phyloP scores from a whole-genome alignment of 139 green algal species.

The Nannochloris sp. region DNA sequence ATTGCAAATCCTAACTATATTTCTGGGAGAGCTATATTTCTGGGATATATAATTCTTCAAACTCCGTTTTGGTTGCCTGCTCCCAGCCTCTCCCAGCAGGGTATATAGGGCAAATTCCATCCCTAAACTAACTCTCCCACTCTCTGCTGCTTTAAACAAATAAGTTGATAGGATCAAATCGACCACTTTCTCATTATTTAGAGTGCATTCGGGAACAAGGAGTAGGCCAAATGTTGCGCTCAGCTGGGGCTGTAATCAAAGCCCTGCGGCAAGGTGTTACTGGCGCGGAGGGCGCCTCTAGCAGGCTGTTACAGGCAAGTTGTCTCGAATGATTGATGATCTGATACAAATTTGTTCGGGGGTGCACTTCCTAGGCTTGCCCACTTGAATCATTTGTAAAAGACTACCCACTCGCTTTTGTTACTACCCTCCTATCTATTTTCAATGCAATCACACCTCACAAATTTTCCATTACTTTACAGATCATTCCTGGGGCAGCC shows the following conservation, averaged over 20 bases:
- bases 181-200: too few species aligned
- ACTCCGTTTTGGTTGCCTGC: too few species aligned
- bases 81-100: too few species aligned
- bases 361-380: not conserved
- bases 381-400: not conserved
- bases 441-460: not conserved
- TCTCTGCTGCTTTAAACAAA: too few species aligned
- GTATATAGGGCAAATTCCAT: too few species aligned
- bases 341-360: not conserved
- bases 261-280: not conserved
- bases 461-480: not conserved
- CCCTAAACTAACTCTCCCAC: too few species aligned
- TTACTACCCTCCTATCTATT: not conserved
- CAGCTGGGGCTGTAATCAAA: not conserved
- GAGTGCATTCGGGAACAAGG: too few species aligned
- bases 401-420: not conserved
- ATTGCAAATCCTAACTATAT: too few species aligned
- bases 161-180: too few species aligned
- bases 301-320: not conserved
- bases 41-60: too few species aligned
- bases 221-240: not conserved
- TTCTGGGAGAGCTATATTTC: too few species aligned
- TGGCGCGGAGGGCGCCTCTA: not conserved
- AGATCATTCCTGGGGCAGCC: not conserved
- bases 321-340: not conserved